Conservation (phyloP, 75 land plant genomes). For the Pseudotsuga menziesii region DNA sequence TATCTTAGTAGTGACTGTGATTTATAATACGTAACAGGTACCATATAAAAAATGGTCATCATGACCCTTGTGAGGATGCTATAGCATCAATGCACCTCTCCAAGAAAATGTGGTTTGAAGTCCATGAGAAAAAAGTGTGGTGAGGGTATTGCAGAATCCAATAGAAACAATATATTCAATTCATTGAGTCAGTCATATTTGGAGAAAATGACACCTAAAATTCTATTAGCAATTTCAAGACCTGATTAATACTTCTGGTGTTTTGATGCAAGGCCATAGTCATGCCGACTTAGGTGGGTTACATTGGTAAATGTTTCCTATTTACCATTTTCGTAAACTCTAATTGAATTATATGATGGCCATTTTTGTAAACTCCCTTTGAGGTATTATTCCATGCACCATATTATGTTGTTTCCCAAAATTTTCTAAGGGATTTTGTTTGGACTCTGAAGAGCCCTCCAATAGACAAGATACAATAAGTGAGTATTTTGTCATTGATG, state of each 20-base stretch:
- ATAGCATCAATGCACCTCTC: slow-evolving; percentile 89
- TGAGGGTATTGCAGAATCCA: slow-evolving; percentile 22
- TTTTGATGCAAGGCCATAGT: slow-evolving; percentile 27
- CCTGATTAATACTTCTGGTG: slow-evolving; percentile 90
- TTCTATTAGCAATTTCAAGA: slow-evolving; percentile 49
- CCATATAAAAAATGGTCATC: slow-evolving; percentile 65
- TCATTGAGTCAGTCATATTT: slow-evolving; percentile 14
- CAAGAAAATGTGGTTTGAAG: slow-evolving; percentile 63
- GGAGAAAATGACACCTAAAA: slow-evolving; percentile 49
- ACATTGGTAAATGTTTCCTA: neutral
- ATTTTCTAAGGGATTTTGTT: no score
- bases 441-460: no score
- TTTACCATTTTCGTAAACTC: neutral
- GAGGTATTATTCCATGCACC: no score
- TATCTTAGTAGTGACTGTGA: neutral
- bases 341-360: neutral
- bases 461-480: no score
- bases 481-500: no score
- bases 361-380: neutral
- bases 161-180: slow-evolving; percentile 26
- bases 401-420: no score
- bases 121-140: slow-evolving; percentile 23
- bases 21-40: slow-evolving; percentile 41
- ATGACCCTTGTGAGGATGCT: slow-evolving; percentile 88
- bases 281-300: neutral